Conservation (phyloP, 164 flowering plant species). For the Santalum album region DNA sequence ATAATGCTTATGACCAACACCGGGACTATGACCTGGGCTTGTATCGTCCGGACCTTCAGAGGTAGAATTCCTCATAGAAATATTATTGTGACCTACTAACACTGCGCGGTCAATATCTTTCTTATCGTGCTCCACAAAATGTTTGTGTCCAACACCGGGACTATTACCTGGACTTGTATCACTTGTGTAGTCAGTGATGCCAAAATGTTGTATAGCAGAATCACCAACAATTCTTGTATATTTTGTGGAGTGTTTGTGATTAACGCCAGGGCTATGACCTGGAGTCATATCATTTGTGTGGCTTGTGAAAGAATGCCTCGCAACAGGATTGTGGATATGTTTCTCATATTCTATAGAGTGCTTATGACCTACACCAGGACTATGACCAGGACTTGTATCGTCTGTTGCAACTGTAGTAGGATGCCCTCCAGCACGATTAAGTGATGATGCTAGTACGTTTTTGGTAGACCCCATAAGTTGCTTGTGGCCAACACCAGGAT, state of each 20-base stretch:
- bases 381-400: neutral
- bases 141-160: neutral
- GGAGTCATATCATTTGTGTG: no score
- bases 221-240: no score
- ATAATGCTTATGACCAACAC: neutral
- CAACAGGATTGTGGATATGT: no score
- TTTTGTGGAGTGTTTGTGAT: no score
- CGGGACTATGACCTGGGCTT: neutral
- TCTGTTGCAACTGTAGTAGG: neutral
- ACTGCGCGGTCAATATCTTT: neutral
- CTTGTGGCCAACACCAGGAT: conserved; percentile 10
- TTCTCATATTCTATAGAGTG: no score
- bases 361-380: neutral
- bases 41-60: neutral
- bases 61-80: neutral
- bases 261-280: no score
- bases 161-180: neutral
- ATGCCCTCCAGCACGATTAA: neutral
- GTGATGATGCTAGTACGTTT: neutral
- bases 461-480: neutral
- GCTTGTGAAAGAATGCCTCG: no score
- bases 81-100: no score
- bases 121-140: neutral
- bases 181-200: no score
- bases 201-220: no score